phyloP scores from a whole-genome alignment of 1,284 basidiomycete species.

The Neotropicomus parvogracilis region DNA sequence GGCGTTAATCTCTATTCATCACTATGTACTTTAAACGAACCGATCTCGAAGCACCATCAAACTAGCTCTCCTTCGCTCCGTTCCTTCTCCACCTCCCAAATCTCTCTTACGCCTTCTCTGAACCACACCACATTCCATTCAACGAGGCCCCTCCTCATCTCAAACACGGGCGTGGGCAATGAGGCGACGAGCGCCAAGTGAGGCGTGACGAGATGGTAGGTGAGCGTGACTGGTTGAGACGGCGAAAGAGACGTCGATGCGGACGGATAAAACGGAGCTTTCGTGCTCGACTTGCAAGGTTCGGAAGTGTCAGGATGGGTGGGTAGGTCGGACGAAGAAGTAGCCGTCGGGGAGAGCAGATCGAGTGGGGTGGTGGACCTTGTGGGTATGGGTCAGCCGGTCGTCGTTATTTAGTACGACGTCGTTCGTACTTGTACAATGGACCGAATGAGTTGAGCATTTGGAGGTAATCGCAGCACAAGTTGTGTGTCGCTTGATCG shows the following conservation, averaged over 20 bases:
- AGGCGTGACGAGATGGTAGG: conserved; percentile 83
- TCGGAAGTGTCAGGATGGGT: conserved; percentile 4
- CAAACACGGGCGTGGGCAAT: conserved; percentile 76
- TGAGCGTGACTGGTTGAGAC: conserved; percentile 67
- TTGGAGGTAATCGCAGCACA: conserved; percentile 88
- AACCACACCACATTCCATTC: conserved; percentile 95
- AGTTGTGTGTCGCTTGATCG: conserved; percentile 81
- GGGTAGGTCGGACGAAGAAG: neutral
- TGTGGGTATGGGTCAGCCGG: conserved; percentile 13
- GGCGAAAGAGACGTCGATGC: conserved; percentile 57
- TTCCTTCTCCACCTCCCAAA: conserved; percentile 67
- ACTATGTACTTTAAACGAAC: neutral
- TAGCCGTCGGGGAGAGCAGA: neutral
- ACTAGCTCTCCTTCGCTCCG: conserved; percentile 37
- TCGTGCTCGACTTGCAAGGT: conserved; percentile 4
- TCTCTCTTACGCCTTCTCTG: conserved; percentile 73
- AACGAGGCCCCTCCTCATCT: conserved; percentile 75
- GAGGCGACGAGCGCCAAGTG: conserved; percentile 80
- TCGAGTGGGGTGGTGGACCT: conserved; percentile 37
- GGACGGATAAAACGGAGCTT: conserved; percentile 31
- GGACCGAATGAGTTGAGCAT: conserved; percentile 85
- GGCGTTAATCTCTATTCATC: no score
- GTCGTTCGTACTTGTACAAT: conserved; percentile 66
- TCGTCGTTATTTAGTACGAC: neutral
- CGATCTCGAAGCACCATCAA: conserved; percentile 3